Base-by-base conservation (phyloP, 495 filamentous ascomycete genomes). In the Aspergillus sparsus region DNA sequence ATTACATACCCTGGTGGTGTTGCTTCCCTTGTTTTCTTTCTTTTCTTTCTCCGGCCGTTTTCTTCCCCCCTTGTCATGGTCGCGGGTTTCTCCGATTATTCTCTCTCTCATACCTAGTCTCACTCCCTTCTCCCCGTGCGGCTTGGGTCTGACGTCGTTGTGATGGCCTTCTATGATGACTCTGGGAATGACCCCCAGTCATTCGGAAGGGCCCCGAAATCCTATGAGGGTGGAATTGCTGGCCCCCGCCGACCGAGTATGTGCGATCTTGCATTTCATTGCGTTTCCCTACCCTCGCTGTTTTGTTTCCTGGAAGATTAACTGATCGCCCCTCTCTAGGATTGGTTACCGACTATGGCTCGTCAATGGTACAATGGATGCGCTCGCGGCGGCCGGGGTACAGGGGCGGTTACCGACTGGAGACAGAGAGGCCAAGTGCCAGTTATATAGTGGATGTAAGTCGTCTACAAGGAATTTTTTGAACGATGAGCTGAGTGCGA, bases 281-380 rank as follows among this genome's bases (percentile, higher is more conserved):
- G 31, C 21, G 27, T 50, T 49, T 18, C 41, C 37, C 49, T 60
- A 32, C 15, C 49, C 11, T 51, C 33, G 5, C 1, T 16, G 8
- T 47, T 36, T 21, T 6, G 9, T 27, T 27, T 27, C 1, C 21
- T 27, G 27, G 16, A 21, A 15, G 11, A 16, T 41, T 37, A 37
- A 59, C 57, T n/a, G 27, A 47, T 42, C 12, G 53, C 37, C 33
- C 7, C 31, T 41, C 52, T 7, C 36, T 57, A 80, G 77, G 77
- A 64, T 86, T 93, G 53, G 91, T 96, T 7, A 98, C 94, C 13
- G 94, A 98, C 71, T 97, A 97, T 84, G 90, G 93, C 62, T 89
- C 93, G 9, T 94, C 91, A 6, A 83, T 96, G 71, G 87, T 91
- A 53, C 89, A 93, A 74, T 98, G 90, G 89, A 92, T 97, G 89